Conservation (phyloP, 1,284 basidiomycete genomes). For the Microbotryum scabiosae region DNA sequence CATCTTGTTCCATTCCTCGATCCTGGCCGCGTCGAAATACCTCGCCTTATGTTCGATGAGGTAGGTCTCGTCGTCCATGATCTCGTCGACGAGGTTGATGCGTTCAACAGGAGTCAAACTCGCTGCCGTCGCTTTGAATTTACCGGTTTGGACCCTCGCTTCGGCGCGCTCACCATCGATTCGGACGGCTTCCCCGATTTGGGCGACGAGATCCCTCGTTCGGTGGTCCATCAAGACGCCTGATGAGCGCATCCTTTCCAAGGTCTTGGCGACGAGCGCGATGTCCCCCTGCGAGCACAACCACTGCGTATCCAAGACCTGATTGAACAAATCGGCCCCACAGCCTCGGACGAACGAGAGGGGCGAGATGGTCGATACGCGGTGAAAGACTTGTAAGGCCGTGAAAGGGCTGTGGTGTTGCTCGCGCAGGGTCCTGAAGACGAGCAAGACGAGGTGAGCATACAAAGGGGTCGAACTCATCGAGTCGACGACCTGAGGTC, state of each 20-base stretch:
- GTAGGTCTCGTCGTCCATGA: too few species aligned
- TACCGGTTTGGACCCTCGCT: background rate
- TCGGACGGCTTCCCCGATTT: conserved; percentile 18
- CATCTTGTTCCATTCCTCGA: conserved; percentile 19
- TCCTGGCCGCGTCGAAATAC: conserved; percentile 6
- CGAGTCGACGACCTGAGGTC: too few species aligned
- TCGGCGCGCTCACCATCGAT: conserved; percentile 19
- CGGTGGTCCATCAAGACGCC: conserved; percentile 17
- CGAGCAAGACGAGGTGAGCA: conserved; percentile 17
- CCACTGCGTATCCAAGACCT: conserved; percentile 26
- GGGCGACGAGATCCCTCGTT: conserved; percentile 10
- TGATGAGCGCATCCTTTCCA: conserved; percentile 24
- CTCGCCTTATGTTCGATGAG: background rate
- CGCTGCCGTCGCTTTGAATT: too few species aligned
- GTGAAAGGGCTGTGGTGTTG: conserved; percentile 7
- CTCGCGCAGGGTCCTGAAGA: conserved; percentile 26
- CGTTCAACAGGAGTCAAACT: background rate
- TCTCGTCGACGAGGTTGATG: too few species aligned
- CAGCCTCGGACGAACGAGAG: conserved; percentile 24
- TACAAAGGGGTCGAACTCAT: background rate
- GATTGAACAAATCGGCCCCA: conserved; percentile 19
- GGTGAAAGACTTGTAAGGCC: conserved; percentile 23
- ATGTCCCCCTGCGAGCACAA: conserved; percentile 12
- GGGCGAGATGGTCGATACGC: conserved; percentile 19
- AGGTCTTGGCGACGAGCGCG: conserved; percentile 5